Conservation (phyloP, 2,329 filamentous ascomycete species). For the Fusarium concolor region DNA sequence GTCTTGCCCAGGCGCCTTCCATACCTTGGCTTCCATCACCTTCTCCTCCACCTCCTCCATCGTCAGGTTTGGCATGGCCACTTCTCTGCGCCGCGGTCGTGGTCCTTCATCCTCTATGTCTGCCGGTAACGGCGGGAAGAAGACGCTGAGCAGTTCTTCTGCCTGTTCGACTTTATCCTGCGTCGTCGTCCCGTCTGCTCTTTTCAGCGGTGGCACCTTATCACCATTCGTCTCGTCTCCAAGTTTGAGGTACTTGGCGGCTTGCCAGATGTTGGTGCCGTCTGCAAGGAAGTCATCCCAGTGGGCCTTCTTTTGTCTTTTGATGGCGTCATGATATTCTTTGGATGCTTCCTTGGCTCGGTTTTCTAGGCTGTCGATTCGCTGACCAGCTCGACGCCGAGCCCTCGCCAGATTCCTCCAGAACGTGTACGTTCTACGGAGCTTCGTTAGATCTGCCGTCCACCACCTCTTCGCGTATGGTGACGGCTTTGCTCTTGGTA, state of each 20-base stretch:
- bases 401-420: not conserved
- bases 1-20: no score
- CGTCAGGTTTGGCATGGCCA: conserved; percentile 8
- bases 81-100: conserved; percentile 2
- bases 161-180: not conserved
- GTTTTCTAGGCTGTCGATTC: not conserved
- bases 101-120: conserved; percentile 5
- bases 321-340: not conserved
- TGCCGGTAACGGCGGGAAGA: conserved; percentile 14
- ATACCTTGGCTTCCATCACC: conserved; percentile 33
- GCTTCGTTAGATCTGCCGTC: not conserved
- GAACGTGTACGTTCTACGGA: not conserved
- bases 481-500: not conserved
- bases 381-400: not conserved
- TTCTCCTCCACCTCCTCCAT: conserved; percentile 8
- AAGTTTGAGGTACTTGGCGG: not conserved
- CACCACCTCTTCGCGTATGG: not conserved
- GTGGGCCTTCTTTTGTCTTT: not conserved
- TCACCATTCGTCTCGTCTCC: not conserved
- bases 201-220: not conserved
- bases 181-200: not conserved
- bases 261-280: not conserved
- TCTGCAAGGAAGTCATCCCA: not conserved
- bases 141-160: conserved; percentile 9
- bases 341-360: not conserved